These are phyloP conservation scores for Coemansia aciculifera DNA, from an alignment of 192 early-diverging fungal genomes.

Conservation along the genomic window DNA sequence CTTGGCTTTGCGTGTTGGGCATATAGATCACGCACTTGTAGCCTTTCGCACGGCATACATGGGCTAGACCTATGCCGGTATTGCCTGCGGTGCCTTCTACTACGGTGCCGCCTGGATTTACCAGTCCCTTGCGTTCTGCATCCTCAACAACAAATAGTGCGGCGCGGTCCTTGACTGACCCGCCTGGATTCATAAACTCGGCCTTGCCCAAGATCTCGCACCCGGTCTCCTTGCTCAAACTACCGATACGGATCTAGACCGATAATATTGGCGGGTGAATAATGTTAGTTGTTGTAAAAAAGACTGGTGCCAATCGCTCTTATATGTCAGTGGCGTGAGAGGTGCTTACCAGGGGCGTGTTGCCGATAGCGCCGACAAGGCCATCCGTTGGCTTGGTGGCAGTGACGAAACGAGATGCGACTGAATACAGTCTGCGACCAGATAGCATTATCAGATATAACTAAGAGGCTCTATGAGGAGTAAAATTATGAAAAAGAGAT, in stretches of 20 bases:
- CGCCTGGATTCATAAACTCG: constrained; percentile 97
- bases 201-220: constrained; percentile 91
- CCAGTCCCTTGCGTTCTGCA: constrained; percentile 83
- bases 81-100: constrained; percentile 88
- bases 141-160: constrained; percentile 93
- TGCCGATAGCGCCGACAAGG: constrained; percentile 84
- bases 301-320: background rate
- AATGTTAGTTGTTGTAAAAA: background rate
- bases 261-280: background rate
- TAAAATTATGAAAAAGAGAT: background rate
- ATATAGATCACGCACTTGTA: constrained; percentile 97
- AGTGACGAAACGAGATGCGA: constrained; percentile 34
- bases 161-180: constrained; percentile 95
- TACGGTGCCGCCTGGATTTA: constrained; percentile 87
- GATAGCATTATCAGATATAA: constrained; percentile 28
- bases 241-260: constrained; percentile 67
- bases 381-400: constrained; percentile 63
- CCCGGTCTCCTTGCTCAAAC: constrained; percentile 73
- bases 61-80: constrained; percentile 95
- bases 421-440: constrained; percentile 42
- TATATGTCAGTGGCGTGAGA: background rate
- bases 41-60: constrained; percentile 89
- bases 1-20: constrained; percentile 95
- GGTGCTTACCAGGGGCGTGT: constrained; percentile 80
- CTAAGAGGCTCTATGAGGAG: background rate